Evolutionary conservation across 1,139 yeast genomes (phyloP).

Genomic region (Geotrichum histeridarum): DNA sequence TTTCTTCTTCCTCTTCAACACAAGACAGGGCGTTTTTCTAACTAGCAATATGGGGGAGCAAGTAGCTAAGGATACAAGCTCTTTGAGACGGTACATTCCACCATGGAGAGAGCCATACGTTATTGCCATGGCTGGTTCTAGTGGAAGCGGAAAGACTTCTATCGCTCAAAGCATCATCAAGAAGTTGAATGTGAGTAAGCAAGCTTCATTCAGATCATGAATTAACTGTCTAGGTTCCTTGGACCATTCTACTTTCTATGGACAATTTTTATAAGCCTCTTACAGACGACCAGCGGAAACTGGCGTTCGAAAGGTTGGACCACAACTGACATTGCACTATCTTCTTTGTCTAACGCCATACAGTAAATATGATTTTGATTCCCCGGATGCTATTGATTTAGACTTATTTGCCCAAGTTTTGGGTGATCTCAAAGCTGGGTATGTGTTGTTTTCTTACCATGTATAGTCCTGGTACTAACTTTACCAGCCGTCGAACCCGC

Average conservation of each 20-base stretch:
- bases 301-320: constrained; percentile 49
- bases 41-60: background rate
- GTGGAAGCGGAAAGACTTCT: constrained; percentile 94
- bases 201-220: background rate
- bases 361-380: constrained; percentile 74
- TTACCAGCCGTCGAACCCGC: constrained; percentile 45
- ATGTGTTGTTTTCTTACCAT: constrained; percentile 3
- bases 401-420: constrained; percentile 65
- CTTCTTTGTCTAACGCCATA: too few species aligned
- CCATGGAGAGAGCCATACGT: constrained; percentile 97
- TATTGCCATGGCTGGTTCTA: constrained; percentile 90
- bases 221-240: constrained; percentile 56
- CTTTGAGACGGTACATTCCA: constrained; percentile 43
- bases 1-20: background rate
- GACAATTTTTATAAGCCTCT: constrained; percentile 87
- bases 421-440: constrained; percentile 55
- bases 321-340: background rate
- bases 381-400: constrained; percentile 75
- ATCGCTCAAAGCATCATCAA: constrained; percentile 80
- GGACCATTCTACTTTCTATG: constrained; percentile 89
- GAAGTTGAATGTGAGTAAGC: constrained; percentile 45
- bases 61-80: background rate
- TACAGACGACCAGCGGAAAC: constrained; percentile 51
- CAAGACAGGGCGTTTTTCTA: background rate
- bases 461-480: constrained; percentile 29